Conservation (phyloP, 495 filamentous ascomycete genomes). For the Aspergillus nanangensis region DNA sequence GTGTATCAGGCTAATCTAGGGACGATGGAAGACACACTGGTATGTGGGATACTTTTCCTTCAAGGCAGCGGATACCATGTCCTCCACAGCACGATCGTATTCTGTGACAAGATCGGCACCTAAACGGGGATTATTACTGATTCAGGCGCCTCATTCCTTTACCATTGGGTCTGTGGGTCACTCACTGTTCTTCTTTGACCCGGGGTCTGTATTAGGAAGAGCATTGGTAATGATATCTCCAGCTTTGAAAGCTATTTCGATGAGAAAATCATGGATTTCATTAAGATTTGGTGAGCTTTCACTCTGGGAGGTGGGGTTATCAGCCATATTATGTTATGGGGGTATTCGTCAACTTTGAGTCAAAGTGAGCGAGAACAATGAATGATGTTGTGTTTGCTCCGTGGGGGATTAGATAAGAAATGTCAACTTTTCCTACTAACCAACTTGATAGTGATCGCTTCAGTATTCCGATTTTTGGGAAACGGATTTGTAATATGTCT, state of each 20-base stretch:
- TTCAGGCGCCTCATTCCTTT: background rate
- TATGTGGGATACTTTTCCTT: conserved; percentile 61
- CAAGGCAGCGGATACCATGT: conserved; percentile 63
- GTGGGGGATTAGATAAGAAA: too few relatives aligned
- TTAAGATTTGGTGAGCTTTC: conserved; percentile 50
- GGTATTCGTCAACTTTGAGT: too few relatives aligned
- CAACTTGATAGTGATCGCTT: too few relatives aligned
- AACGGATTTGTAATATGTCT: too few relatives aligned
- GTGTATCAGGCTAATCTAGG: background rate
- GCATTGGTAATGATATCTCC: conserved; percentile 78
- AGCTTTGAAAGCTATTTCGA: conserved; percentile 69
- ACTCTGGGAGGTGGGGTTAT: too few relatives aligned
- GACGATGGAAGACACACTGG: conserved; percentile 27
- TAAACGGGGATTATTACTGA: conserved; percentile 19
- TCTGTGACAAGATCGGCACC: conserved; percentile 84
- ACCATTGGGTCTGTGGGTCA: conserved; percentile 1
- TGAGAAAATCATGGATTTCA: conserved; percentile 75
- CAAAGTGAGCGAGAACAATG: too few relatives aligned
- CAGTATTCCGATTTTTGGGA: too few relatives aligned
- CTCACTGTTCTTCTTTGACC: conserved; percentile 82
- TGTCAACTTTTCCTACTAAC: too few relatives aligned
- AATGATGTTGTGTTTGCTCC: too few relatives aligned
- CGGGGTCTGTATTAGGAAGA: conserved; percentile 59
- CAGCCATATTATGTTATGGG: too few relatives aligned
- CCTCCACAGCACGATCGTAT: conserved; percentile 79